Percentiles rank a stretch among this genome's conserved stretches.
Conservation (phyloP, 257 asterid genomes). For the Penstemon newberryi region DNA sequence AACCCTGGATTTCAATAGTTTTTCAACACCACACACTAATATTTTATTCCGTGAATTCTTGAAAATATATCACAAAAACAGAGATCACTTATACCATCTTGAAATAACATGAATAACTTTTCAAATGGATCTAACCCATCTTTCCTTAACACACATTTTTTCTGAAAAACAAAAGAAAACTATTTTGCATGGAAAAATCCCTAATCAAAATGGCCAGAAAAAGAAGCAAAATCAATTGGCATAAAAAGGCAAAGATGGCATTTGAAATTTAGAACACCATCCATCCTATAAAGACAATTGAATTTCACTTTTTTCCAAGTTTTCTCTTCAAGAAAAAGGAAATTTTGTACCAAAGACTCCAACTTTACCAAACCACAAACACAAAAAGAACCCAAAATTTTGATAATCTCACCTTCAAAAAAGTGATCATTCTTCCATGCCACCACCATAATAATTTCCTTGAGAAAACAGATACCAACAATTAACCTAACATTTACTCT, state of each 20-base stretch:
- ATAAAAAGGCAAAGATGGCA: no score
- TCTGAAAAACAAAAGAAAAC: conserved; percentile 7
- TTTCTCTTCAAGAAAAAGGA: neutral
- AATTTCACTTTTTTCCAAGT: neutral
- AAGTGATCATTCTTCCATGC: conserved; percentile 29
- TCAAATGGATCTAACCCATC: conserved; percentile 35
- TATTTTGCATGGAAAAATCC: conserved; percentile 29
- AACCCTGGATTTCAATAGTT: conserved; percentile 17
- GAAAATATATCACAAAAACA: neutral
- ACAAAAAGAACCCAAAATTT: conserved; percentile 23
- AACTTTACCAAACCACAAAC: conserved; percentile 35
- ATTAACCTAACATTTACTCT: neutral
- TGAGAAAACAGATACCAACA: conserved; percentile 28
- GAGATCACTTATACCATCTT: conserved; percentile 23
- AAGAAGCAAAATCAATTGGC: neutral
- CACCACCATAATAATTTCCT: conserved; percentile 32
- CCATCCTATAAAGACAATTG: no score
- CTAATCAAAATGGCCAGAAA: conserved; percentile 38
- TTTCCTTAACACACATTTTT: conserved; percentile 10
- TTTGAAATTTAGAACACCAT: no score
- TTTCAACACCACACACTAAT: conserved; percentile 24
- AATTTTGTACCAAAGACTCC: conserved; percentile 23
- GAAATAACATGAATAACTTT: conserved; percentile 1
- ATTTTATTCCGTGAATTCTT: conserved; percentile 13
- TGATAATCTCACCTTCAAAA: conserved; percentile 48